Base-by-base conservation (phyloP, 768 basidiomycete species). In the Amanita rimosa region DNA sequence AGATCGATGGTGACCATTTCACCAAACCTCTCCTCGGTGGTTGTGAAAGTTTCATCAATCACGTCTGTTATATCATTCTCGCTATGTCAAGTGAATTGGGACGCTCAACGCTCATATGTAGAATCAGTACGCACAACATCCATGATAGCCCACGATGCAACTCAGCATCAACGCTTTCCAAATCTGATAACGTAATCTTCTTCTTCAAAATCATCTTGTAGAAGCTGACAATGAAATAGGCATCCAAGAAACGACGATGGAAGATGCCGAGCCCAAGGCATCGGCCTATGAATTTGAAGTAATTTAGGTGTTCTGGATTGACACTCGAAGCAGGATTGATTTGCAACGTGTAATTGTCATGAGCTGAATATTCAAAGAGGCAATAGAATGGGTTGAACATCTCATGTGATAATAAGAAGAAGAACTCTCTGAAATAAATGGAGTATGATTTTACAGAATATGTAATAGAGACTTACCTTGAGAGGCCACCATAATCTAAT, bases 371-470 rank as follows among this genome's bases (percentile, higher is more conserved):
- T 69, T 99, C 96, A 68, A 99, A 99, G 9, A 99, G 74, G 65
- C 96, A 98, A 69, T 99, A 98, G 77, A 99, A 98, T 19, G 96
- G 96, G 67, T 98, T 96, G 75, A 99, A 98, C 96, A 99, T 98
- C 68, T 98, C 96, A 64, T 99, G 96, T 29, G 95, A 98, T 42
- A 99, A 77, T 50, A 99, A 71, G 86, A 98, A 99, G 78, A 99
- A 99, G 75, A 98, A 99, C 69, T 99, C 96, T 73, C 94, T 95
- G 66, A 51, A 44, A 44, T 10, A 29, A 42, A 27, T 22, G 38
- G 16, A 52, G 37, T 35, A 21, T 27, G 31, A 13, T 37, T 27
- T 19, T 5, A 7, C 10, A 37, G 16, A 40, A 36, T 38, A 52
- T 3, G 42, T 49, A 51, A 21, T 27, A 6, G 45, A 37, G 37